Evolutionary conservation across 225 moss, liverwort and hornwort genomes (phyloP), one percentile per base, ranked within the genome.

Genomic region (Physcomitrellopsis africana): DNA sequence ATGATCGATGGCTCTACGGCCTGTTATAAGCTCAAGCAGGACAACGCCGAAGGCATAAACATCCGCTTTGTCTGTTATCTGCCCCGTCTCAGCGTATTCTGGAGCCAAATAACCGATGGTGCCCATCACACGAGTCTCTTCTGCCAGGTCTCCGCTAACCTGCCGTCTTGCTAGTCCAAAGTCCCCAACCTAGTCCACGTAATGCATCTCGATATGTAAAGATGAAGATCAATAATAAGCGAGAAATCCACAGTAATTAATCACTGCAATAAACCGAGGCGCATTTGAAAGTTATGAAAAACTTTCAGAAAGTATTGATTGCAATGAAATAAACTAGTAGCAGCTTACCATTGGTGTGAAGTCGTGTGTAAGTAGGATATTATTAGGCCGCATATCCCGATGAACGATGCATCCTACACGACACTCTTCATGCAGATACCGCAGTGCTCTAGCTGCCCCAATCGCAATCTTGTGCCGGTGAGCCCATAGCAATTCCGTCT

Each of bases 31-130:
- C 80, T 92, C 92, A 75, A 95, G 72, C 49, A 95, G 78, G 44
- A 92, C 86, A 20, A 95, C 74, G n/a, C 94, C 94, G 48, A 92
- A 95, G 10, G 92, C 89, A 55, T 87, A 95, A 3, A 95, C 91
- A 65, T 92, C 94, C 26, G 89, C 89, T 68, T 89, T 95, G 60
- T 92, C 94, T n/a, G 91, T 92, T 44, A 95, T 83, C 12, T 87
- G 89, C 14, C 90, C 91, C 8, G 85, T 89, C 67, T 87, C 81
- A 0, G 91, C 92, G 47, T 92, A 95, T 60, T 92, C 92, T 49
- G 94, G 94, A 72, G 92, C 91, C 80, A 92, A 80, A 64, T 89
- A 92, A 68, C 92, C 92, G 14, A 89, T 78, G n/a, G 92, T 92
- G 53, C 92, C 92, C 1, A 92, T 64, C 54, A 90, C 90, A 14